These are phyloP conservation scores for Ceratocystis diversiconidia DNA, from an alignment of 2,329 filamentous ascomycete genomes.

Conservation along the genomic window DNA sequence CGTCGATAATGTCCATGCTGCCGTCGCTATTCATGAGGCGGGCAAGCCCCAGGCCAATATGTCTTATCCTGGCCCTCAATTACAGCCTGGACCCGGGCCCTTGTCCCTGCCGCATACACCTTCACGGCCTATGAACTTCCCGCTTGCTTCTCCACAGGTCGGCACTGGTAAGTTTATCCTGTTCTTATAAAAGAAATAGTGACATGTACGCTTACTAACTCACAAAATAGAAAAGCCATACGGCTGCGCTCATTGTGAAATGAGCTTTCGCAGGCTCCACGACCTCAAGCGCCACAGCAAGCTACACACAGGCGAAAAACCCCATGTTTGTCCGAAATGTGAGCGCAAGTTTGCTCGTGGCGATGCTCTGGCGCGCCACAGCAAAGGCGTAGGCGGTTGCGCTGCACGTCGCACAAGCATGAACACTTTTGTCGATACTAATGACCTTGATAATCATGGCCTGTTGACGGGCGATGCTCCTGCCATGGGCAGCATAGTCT, in stretches of 20 bases:
- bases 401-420: conserved; percentile 80
- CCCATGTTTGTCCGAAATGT: conserved; percentile 88
- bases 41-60: conserved; percentile 36
- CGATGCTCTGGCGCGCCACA: conserved; percentile 86
- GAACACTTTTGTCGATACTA: conserved; percentile 66
- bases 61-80: conserved; percentile 38
- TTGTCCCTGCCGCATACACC: conserved; percentile 32
- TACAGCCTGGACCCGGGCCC: conserved; percentile 27
- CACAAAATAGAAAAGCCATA: conserved; percentile 66
- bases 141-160: conserved; percentile 31
- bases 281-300: conserved; percentile 94
- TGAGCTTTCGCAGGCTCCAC: conserved; percentile 82
- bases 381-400: conserved; percentile 89
- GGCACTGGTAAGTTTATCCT: conserved; percentile 9
- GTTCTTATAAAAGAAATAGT: not conserved
- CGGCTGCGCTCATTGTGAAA: conserved; percentile 81
- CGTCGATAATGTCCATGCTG: conserved; percentile 26
- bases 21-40: conserved; percentile 13
- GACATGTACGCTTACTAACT: not conserved
- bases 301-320: conserved; percentile 88
- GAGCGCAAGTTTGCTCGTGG: conserved; percentile 89
- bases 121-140: conserved; percentile 42
- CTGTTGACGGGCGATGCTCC: conserved; percentile 39
- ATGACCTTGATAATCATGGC: conserved; percentile 48
- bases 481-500: conserved; percentile 30